These are phyloP conservation scores for Cardamine occulta DNA, from an alignment of 345 rosid genomes.

Conservation along the genomic window DNA sequence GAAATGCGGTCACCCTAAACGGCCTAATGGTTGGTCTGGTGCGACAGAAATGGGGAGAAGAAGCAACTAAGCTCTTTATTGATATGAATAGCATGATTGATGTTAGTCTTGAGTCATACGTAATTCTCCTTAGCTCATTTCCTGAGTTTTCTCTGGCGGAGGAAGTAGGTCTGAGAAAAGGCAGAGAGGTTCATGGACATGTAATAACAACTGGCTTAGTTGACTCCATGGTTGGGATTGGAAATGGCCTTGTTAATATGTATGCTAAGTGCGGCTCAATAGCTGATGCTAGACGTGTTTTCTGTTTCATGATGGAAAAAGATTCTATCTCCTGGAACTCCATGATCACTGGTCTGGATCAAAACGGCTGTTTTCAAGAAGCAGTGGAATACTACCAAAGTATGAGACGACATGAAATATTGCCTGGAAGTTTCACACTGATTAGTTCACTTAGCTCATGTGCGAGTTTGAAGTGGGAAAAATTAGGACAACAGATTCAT, in stretches of 20 bases:
- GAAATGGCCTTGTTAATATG: constrained; percentile 87
- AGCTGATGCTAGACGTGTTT: constrained; percentile 61
- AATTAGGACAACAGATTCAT: constrained; percentile 69
- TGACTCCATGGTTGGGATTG: constrained; percentile 57
- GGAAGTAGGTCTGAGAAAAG: constrained; percentile 73
- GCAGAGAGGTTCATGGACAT: constrained; percentile 84
- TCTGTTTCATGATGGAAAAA: constrained; percentile 58
- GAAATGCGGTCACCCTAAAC: constrained; percentile 76
- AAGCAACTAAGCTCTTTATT: constrained; percentile 63
- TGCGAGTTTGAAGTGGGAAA: constrained; percentile 72
- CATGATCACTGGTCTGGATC: constrained; percentile 87
- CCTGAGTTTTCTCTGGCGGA: constrained; percentile 57
- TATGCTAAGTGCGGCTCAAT: constrained; percentile 80
- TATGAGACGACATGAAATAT: constrained; percentile 62
- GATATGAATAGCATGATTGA: constrained; percentile 58
- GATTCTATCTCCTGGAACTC: constrained; percentile 94
- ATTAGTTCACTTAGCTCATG: constrained; percentile 87
- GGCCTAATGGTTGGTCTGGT: constrained; percentile 89
- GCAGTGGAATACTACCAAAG: constrained; percentile 53
- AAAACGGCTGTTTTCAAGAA: constrained; percentile 68
- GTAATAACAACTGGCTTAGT: constrained; percentile 59
- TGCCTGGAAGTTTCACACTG: constrained; percentile 66
- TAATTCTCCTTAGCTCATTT: constrained; percentile 74
- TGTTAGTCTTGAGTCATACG: constrained; percentile 63
- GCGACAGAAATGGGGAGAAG: constrained; percentile 69